Evolutionary conservation across 805 yeast species (phyloP), one percentile per base, ranked within the genome.

Genomic region (Wickerhamomyces pijperi): DNA sequence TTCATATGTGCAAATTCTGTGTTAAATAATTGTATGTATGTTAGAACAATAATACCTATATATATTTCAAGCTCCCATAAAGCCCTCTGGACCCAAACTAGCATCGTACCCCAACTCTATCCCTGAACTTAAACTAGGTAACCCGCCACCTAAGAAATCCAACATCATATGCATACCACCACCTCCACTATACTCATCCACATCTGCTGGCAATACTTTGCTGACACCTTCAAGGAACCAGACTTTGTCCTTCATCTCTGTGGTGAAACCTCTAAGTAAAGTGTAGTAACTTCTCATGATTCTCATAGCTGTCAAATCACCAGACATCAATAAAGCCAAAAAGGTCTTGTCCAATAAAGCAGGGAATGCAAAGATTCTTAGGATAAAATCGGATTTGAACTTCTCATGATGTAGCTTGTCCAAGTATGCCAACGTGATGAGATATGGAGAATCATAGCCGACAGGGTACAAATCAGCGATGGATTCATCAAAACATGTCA

Each of bases 141-240:
- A 46, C 2, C 72, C 72, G 12, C 92, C 92, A 17, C 92, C 94
- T 16, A 82, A 64, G 63, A 82, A 82, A 57, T 82, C 92, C 59
- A 82, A 63, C 94, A 82, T 82, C 94, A 82, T 82, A 54, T 82
- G 87, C 86, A 81, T 81, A 45, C 92, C 92, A 39, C 94, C 92
- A 45, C 94, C 84, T 32, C 95, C 94, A 13, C 88, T 78, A 53
- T 84, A 82, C 51, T 82, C 86, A 49, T 88, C 96, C 39, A 85
- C 94, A 57, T 87, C 95, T 11, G 80, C 94, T 0, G 96, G 96
- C 36, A 88, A 66, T 1, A 87, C 94, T 39, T 78, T 76, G 5
- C 92, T 75, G 2, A 86, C 92, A 4, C 97, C 97, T 59, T 88
- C 95, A 46, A 88, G 65, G 49, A 88, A 87, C 97, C 97, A 88